phyloP scores from a whole-genome alignment of 225 moss, liverwort and hornwort species.

The Ulota crispa region DNA sequence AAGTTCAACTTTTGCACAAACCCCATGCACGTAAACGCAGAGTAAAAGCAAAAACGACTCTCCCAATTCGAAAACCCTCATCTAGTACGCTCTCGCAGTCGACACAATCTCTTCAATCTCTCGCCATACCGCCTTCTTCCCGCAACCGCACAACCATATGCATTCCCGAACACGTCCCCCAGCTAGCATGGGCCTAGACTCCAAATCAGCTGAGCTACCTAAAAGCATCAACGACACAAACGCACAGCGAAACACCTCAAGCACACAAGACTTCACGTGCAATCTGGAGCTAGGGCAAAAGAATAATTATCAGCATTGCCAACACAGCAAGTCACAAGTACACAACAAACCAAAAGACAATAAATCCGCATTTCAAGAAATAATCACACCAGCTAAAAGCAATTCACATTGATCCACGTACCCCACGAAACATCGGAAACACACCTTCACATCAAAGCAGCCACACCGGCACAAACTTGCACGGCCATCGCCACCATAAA shows the following conservation, averaged over 20 bases:
- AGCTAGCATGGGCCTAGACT: conserved; percentile 11
- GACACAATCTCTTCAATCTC: too few species aligned
- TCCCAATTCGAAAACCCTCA: background rate
- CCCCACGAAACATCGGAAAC: background rate
- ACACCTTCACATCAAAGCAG: background rate
- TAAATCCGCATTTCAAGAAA: background rate
- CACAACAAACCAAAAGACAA: background rate
- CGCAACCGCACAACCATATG: conserved; percentile 1
- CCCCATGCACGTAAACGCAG: conserved; percentile 1
- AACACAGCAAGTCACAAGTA: conserved; percentile 3
- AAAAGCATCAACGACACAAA: conserved; percentile 23
- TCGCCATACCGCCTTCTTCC: too few species aligned
- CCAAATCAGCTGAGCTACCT: conserved; percentile 19
- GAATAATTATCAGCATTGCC: background rate
- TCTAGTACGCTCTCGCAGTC: too few species aligned
- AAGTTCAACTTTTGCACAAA: conserved; percentile 6
- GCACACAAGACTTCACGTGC: conserved; percentile 15
- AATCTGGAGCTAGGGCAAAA: conserved; percentile 28
- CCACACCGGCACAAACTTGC: background rate
- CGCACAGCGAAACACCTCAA: background rate
- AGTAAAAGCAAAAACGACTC: background rate
- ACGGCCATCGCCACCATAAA: background rate
- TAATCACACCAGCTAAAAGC: background rate
- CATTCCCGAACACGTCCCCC: background rate
- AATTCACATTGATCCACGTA: conserved; percentile 26